A percentile compares a stretch with the other conserved stretches of the same genome.
These are phyloP conservation scores for Cephaloascus albidus DNA, from an alignment of 805 yeast species.

Conservation along the genomic window DNA sequence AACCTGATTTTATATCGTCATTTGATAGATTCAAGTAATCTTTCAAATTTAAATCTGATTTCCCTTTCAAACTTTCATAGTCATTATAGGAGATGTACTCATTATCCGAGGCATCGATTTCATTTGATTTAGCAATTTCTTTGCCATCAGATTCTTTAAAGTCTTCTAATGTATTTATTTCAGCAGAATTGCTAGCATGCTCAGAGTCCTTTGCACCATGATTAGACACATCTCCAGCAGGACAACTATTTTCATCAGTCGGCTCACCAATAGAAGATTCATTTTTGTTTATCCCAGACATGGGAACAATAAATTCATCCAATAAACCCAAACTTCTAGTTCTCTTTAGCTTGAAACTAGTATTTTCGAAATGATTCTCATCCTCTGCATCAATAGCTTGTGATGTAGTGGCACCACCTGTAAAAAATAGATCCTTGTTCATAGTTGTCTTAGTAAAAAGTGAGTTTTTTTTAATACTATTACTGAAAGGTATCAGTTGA, in stretches of 20 bases:
- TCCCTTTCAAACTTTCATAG: background rate
- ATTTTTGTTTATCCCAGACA: conserved; percentile 9
- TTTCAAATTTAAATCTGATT: too few species aligned
- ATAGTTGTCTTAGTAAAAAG: too few species aligned
- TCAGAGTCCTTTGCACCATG: background rate
- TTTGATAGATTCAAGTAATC: background rate
- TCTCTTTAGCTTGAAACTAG: conserved; percentile 68
- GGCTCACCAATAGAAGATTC: background rate
- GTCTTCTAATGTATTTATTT: conserved; percentile 23
- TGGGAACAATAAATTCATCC: conserved; percentile 57
- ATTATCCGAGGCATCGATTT: background rate
- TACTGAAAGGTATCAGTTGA: too few species aligned
- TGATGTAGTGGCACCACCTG: conserved; percentile 55
- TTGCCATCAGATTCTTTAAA: conserved; percentile 2
- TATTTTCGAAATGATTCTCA: conserved; percentile 58
- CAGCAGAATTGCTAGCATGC: too few species aligned
- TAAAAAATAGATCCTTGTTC: conserved; percentile 20
- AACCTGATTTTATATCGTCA: background rate
- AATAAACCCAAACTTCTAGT: conserved; percentile 77
- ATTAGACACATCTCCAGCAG: background rate
- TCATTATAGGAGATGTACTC: background rate
- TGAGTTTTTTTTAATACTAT: too few species aligned
- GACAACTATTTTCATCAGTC: background rate
- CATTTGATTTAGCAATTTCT: background rate
- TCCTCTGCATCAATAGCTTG: conserved; percentile 64